phyloP scores from a whole-genome alignment of 768 basidiomycete genomes.

The Lactarius hengduanensis region DNA sequence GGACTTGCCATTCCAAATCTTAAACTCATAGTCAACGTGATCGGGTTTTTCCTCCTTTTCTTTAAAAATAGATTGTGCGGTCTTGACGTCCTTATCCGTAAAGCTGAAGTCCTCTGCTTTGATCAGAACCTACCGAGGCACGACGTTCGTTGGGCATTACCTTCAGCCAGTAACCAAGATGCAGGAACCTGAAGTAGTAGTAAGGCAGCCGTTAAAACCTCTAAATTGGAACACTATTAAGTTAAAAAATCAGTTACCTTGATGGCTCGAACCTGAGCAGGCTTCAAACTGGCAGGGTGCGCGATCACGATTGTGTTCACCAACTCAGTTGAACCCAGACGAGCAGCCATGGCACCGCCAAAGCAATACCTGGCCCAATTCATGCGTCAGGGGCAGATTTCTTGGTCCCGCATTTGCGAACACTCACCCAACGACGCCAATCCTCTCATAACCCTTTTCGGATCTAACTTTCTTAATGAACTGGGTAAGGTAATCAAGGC shows the following conservation, averaged over 20 bases:
- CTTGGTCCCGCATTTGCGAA: not conserved
- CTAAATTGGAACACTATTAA: too few species aligned
- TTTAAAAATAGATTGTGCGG: too few species aligned
- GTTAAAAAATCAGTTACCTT: slow-evolving; percentile 30
- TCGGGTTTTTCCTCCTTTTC: too few species aligned
- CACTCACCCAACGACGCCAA: slow-evolving; percentile 45
- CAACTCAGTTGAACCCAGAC: slow-evolving; percentile 34
- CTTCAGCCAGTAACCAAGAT: too few species aligned
- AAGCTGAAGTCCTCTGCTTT: too few species aligned
- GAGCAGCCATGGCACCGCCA: slow-evolving; percentile 37
- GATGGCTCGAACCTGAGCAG: slow-evolving; percentile 39
- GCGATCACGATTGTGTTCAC: slow-evolving; percentile 42
- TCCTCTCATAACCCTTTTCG: slow-evolving; percentile 40
- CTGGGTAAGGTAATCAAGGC: slow-evolving; percentile 28
- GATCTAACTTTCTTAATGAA: slow-evolving; percentile 41
- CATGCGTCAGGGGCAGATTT: slow-evolving; percentile 1
- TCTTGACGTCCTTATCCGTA: too few species aligned
- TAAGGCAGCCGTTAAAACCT: too few species aligned
- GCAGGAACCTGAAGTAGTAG: too few species aligned
- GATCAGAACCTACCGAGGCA: too few species aligned
- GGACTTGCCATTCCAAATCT: too few species aligned
- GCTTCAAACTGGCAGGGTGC: slow-evolving; percentile 40
- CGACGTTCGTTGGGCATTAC: too few species aligned
- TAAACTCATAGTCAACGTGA: too few species aligned
- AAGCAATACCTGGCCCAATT: slow-evolving; percentile 38